Percentiles rank a stretch among this genome's conserved stretches.
phyloP scores from a whole-genome alignment of 768 basidiomycete species.

The Mycena pura region DNA sequence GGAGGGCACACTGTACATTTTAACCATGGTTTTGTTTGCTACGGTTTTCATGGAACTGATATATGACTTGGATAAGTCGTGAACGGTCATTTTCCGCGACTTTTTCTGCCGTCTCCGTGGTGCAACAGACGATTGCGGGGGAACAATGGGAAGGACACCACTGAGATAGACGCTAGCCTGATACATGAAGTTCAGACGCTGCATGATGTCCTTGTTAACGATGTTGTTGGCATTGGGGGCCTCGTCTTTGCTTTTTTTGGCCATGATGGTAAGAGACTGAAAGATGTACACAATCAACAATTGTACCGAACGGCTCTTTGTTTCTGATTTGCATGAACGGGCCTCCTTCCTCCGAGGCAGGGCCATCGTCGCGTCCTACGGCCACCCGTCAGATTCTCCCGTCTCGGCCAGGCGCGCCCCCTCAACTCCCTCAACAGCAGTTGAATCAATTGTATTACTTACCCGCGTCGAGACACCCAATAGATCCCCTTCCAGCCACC shows the following conservation, averaged over 20 bases:
- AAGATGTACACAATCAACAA: neutral
- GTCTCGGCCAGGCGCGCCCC: neutral
- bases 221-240: conserved; percentile 63
- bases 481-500: neutral
- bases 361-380: conserved; percentile 41
- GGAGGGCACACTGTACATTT: conserved; percentile 55
- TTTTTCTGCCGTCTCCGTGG: conserved; percentile 31
- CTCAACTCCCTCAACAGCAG: neutral
- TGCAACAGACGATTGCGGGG: neutral
- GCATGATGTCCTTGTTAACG: conserved; percentile 76
- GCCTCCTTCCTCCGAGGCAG: conserved; percentile 49
- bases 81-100: conserved; percentile 36
- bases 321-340: conserved; percentile 42
- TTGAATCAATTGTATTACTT: neutral
- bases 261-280: conserved; percentile 51
- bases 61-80: conserved; percentile 70
- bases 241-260: conserved; percentile 68
- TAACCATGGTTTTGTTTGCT: conserved; percentile 77
- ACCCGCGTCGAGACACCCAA: neutral
- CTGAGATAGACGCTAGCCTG: conserved; percentile 76
- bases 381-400: neutral
- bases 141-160: conserved; percentile 36
- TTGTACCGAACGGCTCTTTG: conserved; percentile 9
- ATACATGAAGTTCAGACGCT: conserved; percentile 85
- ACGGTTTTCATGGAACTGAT: conserved; percentile 71